Conservation (phyloP, 2,329 filamentous ascomycete species). For the Gaeumannomyces sp. region DNA sequence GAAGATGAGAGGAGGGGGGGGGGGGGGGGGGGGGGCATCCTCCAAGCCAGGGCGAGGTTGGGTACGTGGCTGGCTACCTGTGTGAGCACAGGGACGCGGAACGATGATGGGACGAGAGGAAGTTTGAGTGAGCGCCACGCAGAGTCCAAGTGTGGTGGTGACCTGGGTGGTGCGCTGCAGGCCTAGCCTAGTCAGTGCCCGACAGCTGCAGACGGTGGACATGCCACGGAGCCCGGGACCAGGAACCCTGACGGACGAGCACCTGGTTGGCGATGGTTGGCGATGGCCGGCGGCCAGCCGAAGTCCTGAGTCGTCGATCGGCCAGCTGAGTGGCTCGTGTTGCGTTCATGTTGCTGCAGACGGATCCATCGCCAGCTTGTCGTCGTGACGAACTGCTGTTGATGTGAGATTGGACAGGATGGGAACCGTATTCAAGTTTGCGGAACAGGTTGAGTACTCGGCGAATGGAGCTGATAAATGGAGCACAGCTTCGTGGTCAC, state of each 20-base stretch:
- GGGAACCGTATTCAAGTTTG: no score
- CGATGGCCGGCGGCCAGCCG: no score
- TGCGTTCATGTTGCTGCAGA: not conserved
- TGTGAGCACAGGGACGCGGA: not conserved
- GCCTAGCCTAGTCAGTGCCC: not conserved
- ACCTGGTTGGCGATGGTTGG: not conserved
- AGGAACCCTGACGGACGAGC: not conserved
- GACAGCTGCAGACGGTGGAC: not conserved
- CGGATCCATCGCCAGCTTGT: not conserved
- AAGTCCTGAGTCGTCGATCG: not conserved
- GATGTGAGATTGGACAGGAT: no score
- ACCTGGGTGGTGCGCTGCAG: not conserved
- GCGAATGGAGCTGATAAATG: no score
- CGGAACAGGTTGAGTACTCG: no score
- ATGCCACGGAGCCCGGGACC: not conserved
- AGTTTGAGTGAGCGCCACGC: no score
- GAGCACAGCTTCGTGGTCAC: no score
- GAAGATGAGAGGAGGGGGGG: not conserved
- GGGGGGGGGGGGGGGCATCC: not conserved
- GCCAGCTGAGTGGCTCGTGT: not conserved
- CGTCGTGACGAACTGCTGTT: not conserved
- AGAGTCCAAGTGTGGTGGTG: not conserved
- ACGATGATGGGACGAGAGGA: not conserved
- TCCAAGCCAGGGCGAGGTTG: not conserved
- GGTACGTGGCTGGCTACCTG: not conserved